Evolutionary conservation across 2,329 filamentous ascomycete genomes (phyloP), one percentile per base, ranked within the genome.

Genomic region (Penicillium fuscoglaucum): DNA sequence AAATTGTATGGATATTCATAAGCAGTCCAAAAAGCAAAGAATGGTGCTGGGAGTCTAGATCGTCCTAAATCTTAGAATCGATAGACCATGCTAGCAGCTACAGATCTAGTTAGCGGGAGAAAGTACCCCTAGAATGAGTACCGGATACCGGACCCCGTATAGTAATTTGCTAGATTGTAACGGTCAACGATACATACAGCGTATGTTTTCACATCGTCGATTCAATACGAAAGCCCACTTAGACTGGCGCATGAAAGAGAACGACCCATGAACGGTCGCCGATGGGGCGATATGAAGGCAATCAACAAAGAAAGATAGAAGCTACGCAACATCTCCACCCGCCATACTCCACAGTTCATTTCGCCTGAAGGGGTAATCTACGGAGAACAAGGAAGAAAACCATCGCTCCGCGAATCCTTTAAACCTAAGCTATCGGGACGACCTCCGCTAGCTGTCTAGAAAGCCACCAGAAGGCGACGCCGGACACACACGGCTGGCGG

Each of bases 381-480:
- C 12, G 12, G 12, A 13, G 31, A 33, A 33, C 19, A 33, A 19
- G 35, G 8, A 40, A 24, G 5, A 3, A 31, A 28, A 49, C 29
- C 19, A 15, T 31, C 5, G 26, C 26, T 28, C 33, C 4, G 19
- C 29, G 12, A 41, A 28, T 39, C 39, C 21, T 29, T 24, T 8
- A 52, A 52, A 51, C 15, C 52, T 54, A 61, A 59, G 37, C 44
- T 41, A 47, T 43, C 58, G 57, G 59, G 19, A 51, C 51, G 6
- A 9, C 46, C 58, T 57, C 61, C 60, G 63, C 57, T 54, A 56
- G 28, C 33, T 49, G 48, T 44, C 49, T 45, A 54, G 41, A 55
- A 52, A 44, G 44, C 50, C 49, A 50, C 45, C 40, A 55, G 35
- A 55, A 53, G 52, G 49, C 33, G 45, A 43, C 15, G 26, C 10